phyloP scores from a whole-genome alignment of 2,329 filamentous ascomycete species.

The Fusarium devonianum region DNA sequence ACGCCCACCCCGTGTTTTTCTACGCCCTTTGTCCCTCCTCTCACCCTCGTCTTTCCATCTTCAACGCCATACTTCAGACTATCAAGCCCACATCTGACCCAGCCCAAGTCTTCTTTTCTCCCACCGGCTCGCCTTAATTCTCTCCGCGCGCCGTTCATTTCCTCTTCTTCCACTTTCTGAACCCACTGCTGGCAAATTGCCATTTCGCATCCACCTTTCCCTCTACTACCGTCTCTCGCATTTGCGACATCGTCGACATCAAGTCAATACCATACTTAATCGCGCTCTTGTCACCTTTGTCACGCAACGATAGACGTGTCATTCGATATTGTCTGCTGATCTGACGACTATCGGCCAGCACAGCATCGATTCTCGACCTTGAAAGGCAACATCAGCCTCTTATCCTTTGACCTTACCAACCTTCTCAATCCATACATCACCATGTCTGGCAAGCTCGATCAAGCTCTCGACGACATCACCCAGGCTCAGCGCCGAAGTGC shows the following conservation, averaged over 20 bases:
- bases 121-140: conserved; percentile 24
- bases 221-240: conserved; percentile 3
- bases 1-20: conserved; percentile 42
- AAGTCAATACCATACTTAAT: conserved; percentile 6
- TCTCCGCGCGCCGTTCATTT: conserved; percentile 26
- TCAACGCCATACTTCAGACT: conserved; percentile 31
- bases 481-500: conserved; percentile 72
- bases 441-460: conserved; percentile 95
- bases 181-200: conserved; percentile 8
- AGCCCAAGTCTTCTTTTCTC: conserved; percentile 23
- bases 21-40: conserved; percentile 21
- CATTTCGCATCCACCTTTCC: conserved; percentile 21
- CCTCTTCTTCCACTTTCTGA: conserved; percentile 14
- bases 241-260: conserved; percentile 24
- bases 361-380: conserved; percentile 23
- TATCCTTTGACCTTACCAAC: conserved; percentile 25
- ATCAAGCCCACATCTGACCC: conserved; percentile 33
- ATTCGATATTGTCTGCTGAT: conserved; percentile 37
- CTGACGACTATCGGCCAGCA: conserved; percentile 35
- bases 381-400: conserved; percentile 10
- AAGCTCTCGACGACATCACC: conserved; percentile 97
- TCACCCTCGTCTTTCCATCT: conserved; percentile 20
- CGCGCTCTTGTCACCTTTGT: conserved; percentile 18
- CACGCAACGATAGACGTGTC: conserved; percentile 17
- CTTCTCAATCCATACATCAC: conserved; percentile 46